Base-by-base conservation (phyloP, 1,284 basidiomycete genomes). In the Cryptococcus floricola region DNA sequence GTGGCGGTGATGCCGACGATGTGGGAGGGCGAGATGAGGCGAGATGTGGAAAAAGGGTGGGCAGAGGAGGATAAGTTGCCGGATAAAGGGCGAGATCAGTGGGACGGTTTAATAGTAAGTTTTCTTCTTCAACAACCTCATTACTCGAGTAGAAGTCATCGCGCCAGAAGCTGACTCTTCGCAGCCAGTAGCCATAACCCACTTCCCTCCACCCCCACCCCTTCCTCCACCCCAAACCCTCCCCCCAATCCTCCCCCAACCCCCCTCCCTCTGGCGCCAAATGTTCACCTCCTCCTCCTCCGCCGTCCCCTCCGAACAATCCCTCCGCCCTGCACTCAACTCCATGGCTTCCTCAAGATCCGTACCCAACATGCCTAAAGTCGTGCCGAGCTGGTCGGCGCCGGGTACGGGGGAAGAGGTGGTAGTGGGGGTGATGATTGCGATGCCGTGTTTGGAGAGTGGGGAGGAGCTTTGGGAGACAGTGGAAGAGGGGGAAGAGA, bases 171-270 rank as follows among this genome's bases (percentile, higher is more conserved):
- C 31, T 34, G 31, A 34, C 31, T 34, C 0, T 2, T 10, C 31
- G 1, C 10, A 34, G 31, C 31, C 31, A 6, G 31, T 66, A 19
- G 75, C 79, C 56, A 79, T 73, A 31, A 82, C 74, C 84, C 87
- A 91, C 45, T 85, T 80, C 72, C 85, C 80, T 0, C 81, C 87
- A 5, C 88, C 85, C 8, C 82, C 77, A 46, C 90, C 69, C 41
- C 41, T 16, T 8, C 2, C 16, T 2, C n/a, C 41, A n/a, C 41
- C 16, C 19, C 41, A n/a, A n/a, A 12, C 41, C 19, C 41, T 23
- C 41, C 16, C 41, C 41, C 19, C 41, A 16, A n/a, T 23, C 41
- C 41, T 42, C 41, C 41, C 41, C 16, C 41, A n/a, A 16, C 41
- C 41, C 41, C 41, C 41, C 19, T 42, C 19, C 16, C 10, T n/a